A percentile compares a stretch with the other conserved stretches of the same genome.
These are phyloP conservation scores for Lindgomyces ingoldianus DNA, from an alignment of 495 filamentous ascomycete species.

Conservation along the genomic window DNA sequence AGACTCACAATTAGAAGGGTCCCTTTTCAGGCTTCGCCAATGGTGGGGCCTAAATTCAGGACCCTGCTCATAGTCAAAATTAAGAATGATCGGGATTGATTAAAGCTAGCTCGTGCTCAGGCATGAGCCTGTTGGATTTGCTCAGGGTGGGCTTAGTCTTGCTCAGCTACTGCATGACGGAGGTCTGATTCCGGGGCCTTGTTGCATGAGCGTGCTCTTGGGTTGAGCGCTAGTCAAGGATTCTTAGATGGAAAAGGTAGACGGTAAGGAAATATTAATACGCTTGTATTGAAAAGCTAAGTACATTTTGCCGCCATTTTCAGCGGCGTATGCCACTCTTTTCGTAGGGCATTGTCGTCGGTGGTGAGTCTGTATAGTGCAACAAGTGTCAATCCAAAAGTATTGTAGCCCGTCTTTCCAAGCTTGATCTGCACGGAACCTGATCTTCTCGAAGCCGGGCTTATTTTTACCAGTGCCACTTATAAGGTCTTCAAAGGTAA, in stretches of 20 bases:
- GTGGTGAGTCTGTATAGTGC: slow-evolving; percentile 2
- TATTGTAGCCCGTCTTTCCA: background rate
- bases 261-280: background rate
- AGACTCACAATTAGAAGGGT: background rate
- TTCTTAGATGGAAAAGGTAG: no score
- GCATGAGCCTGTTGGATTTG: no score
- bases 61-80: slow-evolving; percentile 4
- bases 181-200: background rate
- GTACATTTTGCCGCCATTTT: slow-evolving; percentile 8
- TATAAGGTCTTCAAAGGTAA: background rate
- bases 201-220: background rate
- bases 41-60: slow-evolving; percentile 1
- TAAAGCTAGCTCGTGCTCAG: no score
- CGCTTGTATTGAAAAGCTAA: background rate
- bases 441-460: background rate
- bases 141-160: no score
- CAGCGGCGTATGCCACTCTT: slow-evolving; percentile 4
- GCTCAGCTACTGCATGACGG: background rate
- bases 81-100: no score
- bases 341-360: slow-evolving; percentile 16
- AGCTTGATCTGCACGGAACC: background rate
- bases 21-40: background rate
- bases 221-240: no score
- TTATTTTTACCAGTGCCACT: background rate
- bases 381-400: background rate